Conservation (phyloP, 2,329 filamentous ascomycete species). For the Mariannaea elegans region DNA sequence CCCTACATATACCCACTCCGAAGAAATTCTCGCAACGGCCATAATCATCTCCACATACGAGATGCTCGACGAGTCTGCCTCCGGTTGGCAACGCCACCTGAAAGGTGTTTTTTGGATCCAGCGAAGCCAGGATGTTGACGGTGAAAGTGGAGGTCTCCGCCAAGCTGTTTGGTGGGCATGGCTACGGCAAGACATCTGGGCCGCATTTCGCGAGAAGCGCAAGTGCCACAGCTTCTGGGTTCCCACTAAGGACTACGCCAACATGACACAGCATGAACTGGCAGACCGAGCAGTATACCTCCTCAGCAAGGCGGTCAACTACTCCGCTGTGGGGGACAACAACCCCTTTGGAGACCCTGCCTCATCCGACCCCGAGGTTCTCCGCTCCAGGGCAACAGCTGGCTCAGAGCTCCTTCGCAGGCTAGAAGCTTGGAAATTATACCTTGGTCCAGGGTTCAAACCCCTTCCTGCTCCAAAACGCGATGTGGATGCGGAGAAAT, state of each 20-base stretch:
- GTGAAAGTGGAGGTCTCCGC: constrained; percentile 63
- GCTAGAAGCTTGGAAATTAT: constrained; percentile 44
- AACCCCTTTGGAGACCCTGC: constrained; percentile 19
- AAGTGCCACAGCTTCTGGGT: constrained; percentile 67
- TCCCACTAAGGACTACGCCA: constrained; percentile 56
- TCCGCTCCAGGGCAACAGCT: constrained; percentile 47
- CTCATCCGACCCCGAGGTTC: constrained; percentile 13
- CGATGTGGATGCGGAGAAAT: constrained; percentile 27
- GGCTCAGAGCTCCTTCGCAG: constrained; percentile 34
- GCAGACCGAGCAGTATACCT: constrained; percentile 58
- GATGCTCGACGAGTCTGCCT: constrained; percentile 66
- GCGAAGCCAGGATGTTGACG: constrained; percentile 67
- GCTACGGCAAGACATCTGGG: constrained; percentile 72
- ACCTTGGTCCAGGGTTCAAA: constrained; percentile 49
- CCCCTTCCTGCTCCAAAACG: constrained; percentile 47
- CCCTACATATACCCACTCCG: constrained; percentile 63
- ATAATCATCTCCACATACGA: constrained; percentile 71
- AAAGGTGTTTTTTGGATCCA: constrained; percentile 74
- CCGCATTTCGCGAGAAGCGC: constrained; percentile 66
- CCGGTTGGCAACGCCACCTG: constrained; percentile 68
- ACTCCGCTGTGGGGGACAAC: constrained; percentile 50
- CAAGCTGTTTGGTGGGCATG: constrained; percentile 72
- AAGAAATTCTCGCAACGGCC: constrained; percentile 66
- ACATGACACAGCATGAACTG: constrained; percentile 61
- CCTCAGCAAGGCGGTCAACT: constrained; percentile 66